These are phyloP conservation scores for Conidiobolus incongruus DNA, from an alignment of 371 early-diverging fungal genomes.

Conservation along the genomic window DNA sequence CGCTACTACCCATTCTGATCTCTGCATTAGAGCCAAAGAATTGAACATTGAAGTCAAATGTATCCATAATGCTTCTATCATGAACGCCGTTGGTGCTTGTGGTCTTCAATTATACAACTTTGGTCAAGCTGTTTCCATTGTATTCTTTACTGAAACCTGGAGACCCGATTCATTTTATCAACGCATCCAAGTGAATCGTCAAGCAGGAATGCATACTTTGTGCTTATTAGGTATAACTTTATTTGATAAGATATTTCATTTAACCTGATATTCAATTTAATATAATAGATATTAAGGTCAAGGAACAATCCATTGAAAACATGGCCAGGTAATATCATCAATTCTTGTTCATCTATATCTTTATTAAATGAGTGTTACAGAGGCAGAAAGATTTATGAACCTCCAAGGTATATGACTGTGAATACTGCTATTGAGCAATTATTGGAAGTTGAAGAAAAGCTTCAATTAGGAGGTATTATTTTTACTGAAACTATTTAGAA, in stretches of 20 bases:
- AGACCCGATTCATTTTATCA: conserved; percentile 94
- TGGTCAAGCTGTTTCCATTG: conserved; percentile 97
- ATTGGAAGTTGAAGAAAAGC: conserved; percentile 68
- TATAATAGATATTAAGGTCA: conserved; percentile 95
- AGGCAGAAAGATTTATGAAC: conserved; percentile 82
- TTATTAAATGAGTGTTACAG: conserved; percentile 10
- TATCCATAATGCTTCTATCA: conserved; percentile 97
- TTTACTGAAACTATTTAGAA: not conserved
- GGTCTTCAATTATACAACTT: conserved; percentile 97
- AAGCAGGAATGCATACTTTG: conserved; percentile 83
- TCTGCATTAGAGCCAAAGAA: conserved; percentile 87
- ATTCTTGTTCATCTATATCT: not conserved
- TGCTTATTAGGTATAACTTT: conserved; percentile 47
- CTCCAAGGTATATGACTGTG: conserved; percentile 96
- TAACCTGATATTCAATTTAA: not conserved
- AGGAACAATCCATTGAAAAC: conserved; percentile 91
- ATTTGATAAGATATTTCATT: not conserved
- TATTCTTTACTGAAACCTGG: conserved; percentile 93
- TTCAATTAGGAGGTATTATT: conserved; percentile 21
- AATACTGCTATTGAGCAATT: conserved; percentile 86
- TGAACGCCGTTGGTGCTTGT: conserved; percentile 95
- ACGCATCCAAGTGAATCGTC: conserved; percentile 70
- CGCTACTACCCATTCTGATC: conserved; percentile 98
- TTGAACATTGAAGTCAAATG: conserved; percentile 57
- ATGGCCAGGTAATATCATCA: conserved; percentile 42